Evolutionary conservation across 2,329 filamentous ascomycete genomes (phyloP), one percentile per base, ranked within the genome.

Genomic region (Endothia cerciana): DNA sequence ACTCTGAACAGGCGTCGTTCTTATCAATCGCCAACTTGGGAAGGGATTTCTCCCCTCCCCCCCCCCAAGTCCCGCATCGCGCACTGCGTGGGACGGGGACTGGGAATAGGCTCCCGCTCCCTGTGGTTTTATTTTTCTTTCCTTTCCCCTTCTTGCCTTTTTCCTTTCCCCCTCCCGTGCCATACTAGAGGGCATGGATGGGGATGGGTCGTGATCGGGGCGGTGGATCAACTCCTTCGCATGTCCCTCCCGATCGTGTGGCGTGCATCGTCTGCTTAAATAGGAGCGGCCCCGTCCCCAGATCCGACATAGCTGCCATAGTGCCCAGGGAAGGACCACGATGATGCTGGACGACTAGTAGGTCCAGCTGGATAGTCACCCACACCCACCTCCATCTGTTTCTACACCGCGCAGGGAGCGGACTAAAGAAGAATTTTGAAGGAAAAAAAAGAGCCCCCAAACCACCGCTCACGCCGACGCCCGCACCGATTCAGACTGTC

Each of bases 1-100:
- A 64, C 30, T n/a, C 22, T 53, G 11, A 28, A 57, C 53, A 59
- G 58, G 65, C 58, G 15, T 62, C 65, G 62, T 67, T n/a, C 65
- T 65, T 67, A 67, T 65, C 62, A 65, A 45, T 60, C 55, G 41
- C 51, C 53, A 53, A 62, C 45, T 65, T 57, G 59, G 65, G 63
- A 56, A 59, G 58, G 60, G 38, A 33, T 41, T 60, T 67, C 51
- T 30, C 2, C 30, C n/a, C 30, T 43, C n/a, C 25, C 30, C n/a
- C 17, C 25, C n/a, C 45, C 51, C 13, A 28, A 36, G 33, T 41
- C 41, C n/a, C 30, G 40, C 59, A 53, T 62, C 30, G 47, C 40
- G 40, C 49, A n/a, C n/a, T n/a, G 51, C 33, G 4, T 47, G 43
- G 17, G 8, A 47, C 36, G n/a, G 65, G 49, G 56, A 55, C 19